Percentiles rank a stretch among this genome's conserved stretches.
Evolutionary conservation across 2,329 filamentous ascomycete genomes (phyloP).

Genomic region (Stromatinia cepivora): DNA sequence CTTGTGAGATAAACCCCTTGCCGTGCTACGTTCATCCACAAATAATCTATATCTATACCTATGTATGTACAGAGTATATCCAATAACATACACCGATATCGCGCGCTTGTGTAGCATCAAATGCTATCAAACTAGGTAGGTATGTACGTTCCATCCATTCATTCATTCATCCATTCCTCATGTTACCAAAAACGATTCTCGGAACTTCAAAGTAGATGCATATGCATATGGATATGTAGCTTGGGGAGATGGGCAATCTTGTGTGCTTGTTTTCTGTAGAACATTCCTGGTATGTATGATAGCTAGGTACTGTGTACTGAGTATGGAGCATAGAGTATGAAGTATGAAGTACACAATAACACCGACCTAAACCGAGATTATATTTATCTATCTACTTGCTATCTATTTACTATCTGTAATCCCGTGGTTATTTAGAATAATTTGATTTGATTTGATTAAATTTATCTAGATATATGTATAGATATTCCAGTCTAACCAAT

Average conservation of each 20-base stretch:
- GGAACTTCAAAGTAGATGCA: neutral
- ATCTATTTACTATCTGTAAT: too few species aligned
- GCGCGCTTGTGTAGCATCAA: neutral
- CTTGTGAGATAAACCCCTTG: neutral
- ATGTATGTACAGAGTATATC: neutral
- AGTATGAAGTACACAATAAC: neutral
- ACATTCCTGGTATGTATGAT: neutral
- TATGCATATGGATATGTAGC: neutral
- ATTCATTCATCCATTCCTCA: neutral
- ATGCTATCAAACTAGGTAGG: neutral
- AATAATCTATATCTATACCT: neutral
- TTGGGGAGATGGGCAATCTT: neutral
- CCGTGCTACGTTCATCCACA: neutral
- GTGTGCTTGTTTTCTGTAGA: neutral
- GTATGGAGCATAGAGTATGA: too few species aligned
- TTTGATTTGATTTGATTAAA: too few species aligned
- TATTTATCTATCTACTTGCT: neutral
- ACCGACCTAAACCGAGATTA: neutral
- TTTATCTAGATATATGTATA: too few species aligned
- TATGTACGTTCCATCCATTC: neutral
- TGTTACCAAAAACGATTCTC: neutral
- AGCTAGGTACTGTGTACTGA: neutral
- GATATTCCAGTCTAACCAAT: too few species aligned
- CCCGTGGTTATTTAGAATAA: too few species aligned
- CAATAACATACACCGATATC: constrained; percentile 6